A percentile compares a stretch with the other conserved stretches of the same genome.
Evolutionary conservation across 495 filamentous ascomycete genomes (phyloP).

Genomic region (Bathelium albidoporum): DNA sequence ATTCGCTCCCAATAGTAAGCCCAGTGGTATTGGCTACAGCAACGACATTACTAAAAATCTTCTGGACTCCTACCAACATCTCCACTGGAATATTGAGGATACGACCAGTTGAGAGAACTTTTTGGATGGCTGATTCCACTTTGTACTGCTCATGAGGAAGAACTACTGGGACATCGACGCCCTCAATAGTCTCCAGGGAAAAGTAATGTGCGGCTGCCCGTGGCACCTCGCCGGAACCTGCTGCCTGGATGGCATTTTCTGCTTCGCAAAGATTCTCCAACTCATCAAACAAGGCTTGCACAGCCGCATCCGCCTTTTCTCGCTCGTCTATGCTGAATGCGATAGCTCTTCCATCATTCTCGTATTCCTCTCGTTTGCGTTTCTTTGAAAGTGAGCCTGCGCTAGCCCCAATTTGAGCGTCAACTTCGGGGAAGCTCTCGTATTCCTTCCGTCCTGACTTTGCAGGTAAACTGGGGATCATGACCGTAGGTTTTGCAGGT

Average conservation of each 20-base stretch:
- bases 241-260: constrained; percentile 55
- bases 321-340: constrained; percentile 50
- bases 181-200: constrained; percentile 28
- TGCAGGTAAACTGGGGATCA: constrained; percentile 1
- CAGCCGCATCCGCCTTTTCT: constrained; percentile 63
- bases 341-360: constrained; percentile 17
- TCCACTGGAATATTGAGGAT: constrained; percentile 64
- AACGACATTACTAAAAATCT: constrained; percentile 67
- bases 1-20: constrained; percentile 49
- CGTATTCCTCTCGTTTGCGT: constrained; percentile 30
- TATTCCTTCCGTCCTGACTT: constrained; percentile 12
- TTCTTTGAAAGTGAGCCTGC: constrained; percentile 15
- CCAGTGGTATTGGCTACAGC: constrained; percentile 54
- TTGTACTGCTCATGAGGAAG: constrained; percentile 53
- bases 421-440: constrained; percentile 9
- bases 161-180: constrained; percentile 51
- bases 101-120: constrained; percentile 55
- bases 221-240: constrained; percentile 31
- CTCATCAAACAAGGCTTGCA: constrained; percentile 55
- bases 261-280: constrained; percentile 68
- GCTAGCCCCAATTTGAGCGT: neutral
- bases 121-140: constrained; percentile 59
- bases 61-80: constrained; percentile 61
- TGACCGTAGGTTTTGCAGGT: constrained; percentile 4
- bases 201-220: constrained; percentile 38